These are phyloP conservation scores for Talaromyces sp. DNA, from an alignment of 2,329 filamentous ascomycete genomes.

Conservation along the genomic window DNA sequence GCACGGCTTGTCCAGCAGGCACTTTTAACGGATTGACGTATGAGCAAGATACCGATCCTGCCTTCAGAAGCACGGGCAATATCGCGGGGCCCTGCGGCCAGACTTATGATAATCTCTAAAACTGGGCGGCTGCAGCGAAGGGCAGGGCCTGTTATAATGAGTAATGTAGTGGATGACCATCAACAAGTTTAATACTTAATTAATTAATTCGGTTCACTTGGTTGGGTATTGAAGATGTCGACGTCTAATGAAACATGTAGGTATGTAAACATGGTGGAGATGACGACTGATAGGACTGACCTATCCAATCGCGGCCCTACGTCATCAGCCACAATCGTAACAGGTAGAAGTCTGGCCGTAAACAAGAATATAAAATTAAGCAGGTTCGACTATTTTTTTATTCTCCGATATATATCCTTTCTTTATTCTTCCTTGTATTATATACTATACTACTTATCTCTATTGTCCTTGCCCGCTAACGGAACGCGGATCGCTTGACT, in stretches of 20 bases:
- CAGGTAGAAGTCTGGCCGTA: not conserved
- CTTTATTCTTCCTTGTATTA: not conserved
- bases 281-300: not conserved
- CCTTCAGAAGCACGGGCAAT: slow-evolving; percentile 14
- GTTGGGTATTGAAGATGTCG: not conserved
- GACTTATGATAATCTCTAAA: slow-evolving; percentile 10
- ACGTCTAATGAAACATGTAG: no score
- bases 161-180: not conserved
- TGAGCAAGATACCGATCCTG: slow-evolving; percentile 10
- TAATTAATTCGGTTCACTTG: not conserved
- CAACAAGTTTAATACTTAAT: not conserved
- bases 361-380: not conserved
- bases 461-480: not conserved
- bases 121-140: not conserved
- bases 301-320: not conserved
- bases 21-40: slow-evolving; percentile 10
- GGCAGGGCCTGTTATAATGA: not conserved
- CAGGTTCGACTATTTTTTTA: not conserved
- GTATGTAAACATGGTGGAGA: not conserved
- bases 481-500: not conserved
- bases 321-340: slow-evolving; percentile 2
- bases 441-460: not conserved
- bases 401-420: not conserved
- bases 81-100: slow-evolving; percentile 15
- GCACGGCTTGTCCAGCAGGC: slow-evolving; percentile 11